phyloP scores from a whole-genome alignment of 2,329 filamentous ascomycete genomes.

The Trichoderma sp. region DNA sequence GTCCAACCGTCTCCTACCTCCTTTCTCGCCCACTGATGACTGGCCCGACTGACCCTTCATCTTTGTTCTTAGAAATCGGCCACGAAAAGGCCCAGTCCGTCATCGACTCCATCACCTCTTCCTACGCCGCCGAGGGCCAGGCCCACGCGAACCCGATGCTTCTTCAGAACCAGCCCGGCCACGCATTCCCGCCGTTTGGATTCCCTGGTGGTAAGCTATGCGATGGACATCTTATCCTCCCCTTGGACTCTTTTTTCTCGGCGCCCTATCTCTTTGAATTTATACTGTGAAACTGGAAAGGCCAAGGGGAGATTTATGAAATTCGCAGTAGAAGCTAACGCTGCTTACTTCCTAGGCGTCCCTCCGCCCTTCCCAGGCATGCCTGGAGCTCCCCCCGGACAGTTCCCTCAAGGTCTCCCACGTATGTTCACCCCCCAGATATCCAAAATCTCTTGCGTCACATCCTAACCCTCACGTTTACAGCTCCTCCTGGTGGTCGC shows the following conservation, averaged over 20 bases:
- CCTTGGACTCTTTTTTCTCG: not conserved
- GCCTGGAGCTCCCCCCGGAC: slow-evolving; percentile 48
- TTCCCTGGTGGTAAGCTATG: slow-evolving; percentile 58
- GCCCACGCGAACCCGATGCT: slow-evolving; percentile 84
- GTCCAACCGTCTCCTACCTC: slow-evolving; percentile 34
- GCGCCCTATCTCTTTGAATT: not conserved
- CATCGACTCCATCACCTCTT: slow-evolving; percentile 96
- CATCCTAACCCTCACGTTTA: not conserved
- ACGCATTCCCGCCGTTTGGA: slow-evolving; percentile 56
- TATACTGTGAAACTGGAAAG: no score
- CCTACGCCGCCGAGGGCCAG: slow-evolving; percentile 93
- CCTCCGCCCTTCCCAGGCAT: slow-evolving; percentile 64
- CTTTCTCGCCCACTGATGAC: not conserved
- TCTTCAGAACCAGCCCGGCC: slow-evolving; percentile 65
- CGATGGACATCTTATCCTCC: no score
- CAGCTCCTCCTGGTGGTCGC: slow-evolving; percentile 55
- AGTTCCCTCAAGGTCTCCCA: slow-evolving; percentile 50
- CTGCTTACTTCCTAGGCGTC: slow-evolving; percentile 42
- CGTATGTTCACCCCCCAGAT: slow-evolving; percentile 51
- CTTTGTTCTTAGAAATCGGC: slow-evolving; percentile 72
- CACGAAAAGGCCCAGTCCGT: slow-evolving; percentile 98
- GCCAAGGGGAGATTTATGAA: not conserved
- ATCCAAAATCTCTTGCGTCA: no score
- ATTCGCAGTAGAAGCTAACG: not conserved
- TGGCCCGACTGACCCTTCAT: not conserved